Evolutionary conservation across 495 filamentous ascomycete species (phyloP).

Genomic region (Letharia lupina): DNA sequence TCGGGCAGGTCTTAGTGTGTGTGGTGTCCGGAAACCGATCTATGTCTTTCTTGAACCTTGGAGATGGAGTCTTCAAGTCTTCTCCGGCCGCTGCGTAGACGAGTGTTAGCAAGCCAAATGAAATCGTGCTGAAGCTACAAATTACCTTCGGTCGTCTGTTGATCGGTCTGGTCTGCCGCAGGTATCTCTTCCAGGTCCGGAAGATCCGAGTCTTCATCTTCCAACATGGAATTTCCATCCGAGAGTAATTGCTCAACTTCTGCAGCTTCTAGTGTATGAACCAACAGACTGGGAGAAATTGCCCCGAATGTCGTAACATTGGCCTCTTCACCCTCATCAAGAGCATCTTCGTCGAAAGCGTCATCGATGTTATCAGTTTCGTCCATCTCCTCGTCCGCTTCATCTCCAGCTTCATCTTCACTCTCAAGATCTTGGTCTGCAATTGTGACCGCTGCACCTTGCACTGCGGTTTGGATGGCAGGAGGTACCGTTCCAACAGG

Average conservation of each 20-base stretch:
- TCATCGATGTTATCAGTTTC: conserved; percentile 24
- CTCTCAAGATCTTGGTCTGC: neutral
- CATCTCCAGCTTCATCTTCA: neutral
- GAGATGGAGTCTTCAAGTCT: neutral
- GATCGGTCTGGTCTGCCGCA: neutral
- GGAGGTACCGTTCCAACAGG: conserved; percentile 11
- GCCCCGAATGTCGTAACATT: conserved; percentile 4
- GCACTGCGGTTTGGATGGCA: neutral
- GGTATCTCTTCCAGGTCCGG: neutral
- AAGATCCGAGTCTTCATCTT: neutral
- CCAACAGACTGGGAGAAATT: neutral
- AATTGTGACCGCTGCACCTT: neutral
- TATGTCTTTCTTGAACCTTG: neutral
- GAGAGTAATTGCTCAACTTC: neutral
- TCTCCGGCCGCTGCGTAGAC: neutral
- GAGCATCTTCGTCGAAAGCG: conserved; percentile 25
- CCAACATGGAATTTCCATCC: neutral
- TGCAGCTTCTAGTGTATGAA: neutral
- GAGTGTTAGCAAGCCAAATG: neutral
- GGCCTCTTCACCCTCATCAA: conserved; percentile 16
- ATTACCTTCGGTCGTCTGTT: neutral
- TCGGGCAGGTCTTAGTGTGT: neutral
- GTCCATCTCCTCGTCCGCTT: neutral
- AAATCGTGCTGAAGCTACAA: neutral
- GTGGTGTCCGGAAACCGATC: neutral